phyloP scores from a whole-genome alignment of 2,329 filamentous ascomycete genomes.

The Pseudogymnoascus sp. region DNA sequence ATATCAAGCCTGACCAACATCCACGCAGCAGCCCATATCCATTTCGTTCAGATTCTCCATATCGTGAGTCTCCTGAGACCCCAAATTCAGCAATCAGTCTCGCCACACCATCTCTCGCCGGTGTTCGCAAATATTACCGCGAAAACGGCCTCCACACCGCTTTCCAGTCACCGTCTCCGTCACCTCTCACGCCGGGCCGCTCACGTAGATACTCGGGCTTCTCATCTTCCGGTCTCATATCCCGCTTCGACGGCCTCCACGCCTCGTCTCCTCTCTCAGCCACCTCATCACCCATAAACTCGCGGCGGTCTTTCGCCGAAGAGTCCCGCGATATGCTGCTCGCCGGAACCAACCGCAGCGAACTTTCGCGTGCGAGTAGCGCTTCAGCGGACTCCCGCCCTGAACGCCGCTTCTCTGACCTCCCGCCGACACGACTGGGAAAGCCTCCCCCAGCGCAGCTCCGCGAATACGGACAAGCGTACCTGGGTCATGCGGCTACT shows the following conservation, averaged over 20 bases:
- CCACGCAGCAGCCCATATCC: not conserved
- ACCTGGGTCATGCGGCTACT: slow-evolving; percentile 35
- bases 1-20: not conserved
- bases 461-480: slow-evolving; percentile 36
- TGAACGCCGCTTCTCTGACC: not conserved
- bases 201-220: slow-evolving; percentile 2
- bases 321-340: slow-evolving; percentile 11
- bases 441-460: slow-evolving; percentile 30
- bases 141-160: slow-evolving; percentile 9
- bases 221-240: not conserved
- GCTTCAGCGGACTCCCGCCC: not conserved
- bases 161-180: not conserved
- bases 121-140: slow-evolving; percentile 6
- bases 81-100: slow-evolving; percentile 2
- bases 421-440: slow-evolving; percentile 21
- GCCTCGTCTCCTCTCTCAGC: not conserved
- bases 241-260: not conserved
- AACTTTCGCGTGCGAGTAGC: not conserved
- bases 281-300: not conserved
- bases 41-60: not conserved
- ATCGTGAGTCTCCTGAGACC: not conserved
- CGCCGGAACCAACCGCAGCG: not conserved
- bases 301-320: not conserved
- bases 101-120: not conserved
- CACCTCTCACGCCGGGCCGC: not conserved